phyloP scores from a whole-genome alignment of 192 early-diverging fungal species.

The Diversispora epigaea region DNA sequence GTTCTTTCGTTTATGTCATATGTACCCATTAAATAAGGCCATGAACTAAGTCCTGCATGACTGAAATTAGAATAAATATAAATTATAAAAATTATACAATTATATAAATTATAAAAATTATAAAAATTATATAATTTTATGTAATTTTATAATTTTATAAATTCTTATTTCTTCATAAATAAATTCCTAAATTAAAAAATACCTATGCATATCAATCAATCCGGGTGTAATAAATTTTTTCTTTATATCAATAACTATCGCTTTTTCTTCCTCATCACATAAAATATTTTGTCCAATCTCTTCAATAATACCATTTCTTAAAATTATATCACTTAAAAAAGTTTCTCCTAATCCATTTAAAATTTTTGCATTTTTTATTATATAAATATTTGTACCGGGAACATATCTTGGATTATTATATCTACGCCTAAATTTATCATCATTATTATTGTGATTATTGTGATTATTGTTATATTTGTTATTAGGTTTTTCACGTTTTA shows the following conservation, averaged over 20 bases:
- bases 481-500: conserved; percentile 11
- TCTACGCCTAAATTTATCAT: neutral
- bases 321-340: conserved; percentile 50
- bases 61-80: conserved; percentile 28
- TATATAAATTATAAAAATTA: neutral
- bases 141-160: neutral
- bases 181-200: conserved; percentile 1
- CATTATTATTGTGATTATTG: too few relatives aligned
- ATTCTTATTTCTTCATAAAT: neutral
- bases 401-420: conserved; percentile 48
- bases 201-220: conserved; percentile 73
- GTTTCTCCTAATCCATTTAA: conserved; percentile 54
- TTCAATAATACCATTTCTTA: conserved; percentile 59
- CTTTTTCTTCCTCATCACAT: conserved; percentile 32
- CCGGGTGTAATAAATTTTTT: conserved; percentile 74
- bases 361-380: conserved; percentile 63
- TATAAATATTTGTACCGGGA: conserved; percentile 37
- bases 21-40: conserved; percentile 57
- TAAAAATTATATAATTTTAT: too few relatives aligned
- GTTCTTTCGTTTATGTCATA: conserved; percentile 68
- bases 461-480: neutral
- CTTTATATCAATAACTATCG: conserved; percentile 58
- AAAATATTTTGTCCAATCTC: conserved; percentile 42
- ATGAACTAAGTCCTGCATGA: conserved; percentile 66
- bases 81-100: neutral